phyloP scores from a whole-genome alignment of 306 rosid genomes.

The Crotalaria pallida region DNA sequence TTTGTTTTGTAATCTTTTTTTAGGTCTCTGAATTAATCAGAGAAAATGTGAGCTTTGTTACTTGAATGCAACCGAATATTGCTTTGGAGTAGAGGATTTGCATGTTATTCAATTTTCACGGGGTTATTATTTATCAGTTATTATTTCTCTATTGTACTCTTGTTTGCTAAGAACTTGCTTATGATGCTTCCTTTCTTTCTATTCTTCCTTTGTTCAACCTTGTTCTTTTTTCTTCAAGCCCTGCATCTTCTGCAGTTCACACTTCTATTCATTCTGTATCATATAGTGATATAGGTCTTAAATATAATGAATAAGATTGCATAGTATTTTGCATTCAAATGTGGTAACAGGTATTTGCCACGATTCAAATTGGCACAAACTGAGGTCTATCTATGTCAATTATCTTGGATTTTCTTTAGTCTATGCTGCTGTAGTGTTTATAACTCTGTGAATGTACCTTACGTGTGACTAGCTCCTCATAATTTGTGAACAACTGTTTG shows the following conservation, averaged over 20 bases:
- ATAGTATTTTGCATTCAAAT: not conserved
- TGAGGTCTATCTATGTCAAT: not conserved
- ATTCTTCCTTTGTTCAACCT: not conserved
- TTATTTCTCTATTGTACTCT: not conserved
- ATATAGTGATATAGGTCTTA: not conserved
- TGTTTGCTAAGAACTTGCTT: not conserved
- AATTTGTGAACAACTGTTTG: not conserved
- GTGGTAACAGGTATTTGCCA: not conserved
- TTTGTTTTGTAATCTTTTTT: not conserved
- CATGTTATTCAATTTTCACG: not conserved
- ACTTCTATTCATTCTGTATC: not conserved
- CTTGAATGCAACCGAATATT: not conserved
- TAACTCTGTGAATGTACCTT: not conserved
- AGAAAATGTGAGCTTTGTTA: not conserved
- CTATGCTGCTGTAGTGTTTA: not conserved
- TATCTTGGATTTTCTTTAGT: not conserved
- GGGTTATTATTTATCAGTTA: not conserved
- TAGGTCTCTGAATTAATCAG: not conserved
- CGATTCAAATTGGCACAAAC: slow-evolving; percentile 3
- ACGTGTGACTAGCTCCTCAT: not conserved
- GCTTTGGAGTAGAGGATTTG: not conserved
- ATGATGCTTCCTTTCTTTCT: not conserved
- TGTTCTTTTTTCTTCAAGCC: not conserved
- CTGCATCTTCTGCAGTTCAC: slow-evolving; percentile 5
- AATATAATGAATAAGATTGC: slow-evolving; percentile 6